These are phyloP conservation scores for Rhododendron simsii DNA, from an alignment of 148 eudicot genomes.

Conservation along the genomic window DNA sequence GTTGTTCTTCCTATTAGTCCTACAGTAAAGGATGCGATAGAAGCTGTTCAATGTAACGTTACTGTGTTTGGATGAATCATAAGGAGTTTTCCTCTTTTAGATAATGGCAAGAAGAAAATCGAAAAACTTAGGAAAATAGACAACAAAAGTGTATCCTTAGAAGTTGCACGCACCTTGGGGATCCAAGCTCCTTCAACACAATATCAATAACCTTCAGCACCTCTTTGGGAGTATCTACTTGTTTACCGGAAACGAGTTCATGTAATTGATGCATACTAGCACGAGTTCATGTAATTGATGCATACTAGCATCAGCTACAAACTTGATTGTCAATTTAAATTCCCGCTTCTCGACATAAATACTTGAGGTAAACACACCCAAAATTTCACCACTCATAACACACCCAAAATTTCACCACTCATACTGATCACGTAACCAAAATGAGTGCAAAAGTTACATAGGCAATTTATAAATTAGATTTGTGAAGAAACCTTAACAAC, in stretches of 20 bases:
- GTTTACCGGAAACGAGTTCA: constrained; percentile 60
- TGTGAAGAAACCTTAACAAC: no score
- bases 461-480: no score
- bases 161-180: constrained; percentile 36
- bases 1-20: no score
- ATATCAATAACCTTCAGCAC: constrained; percentile 60
- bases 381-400: background rate
- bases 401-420: background rate
- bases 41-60: no score
- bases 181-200: constrained; percentile 59
- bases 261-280: constrained; percentile 21
- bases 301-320: no score
- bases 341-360: constrained; percentile 33
- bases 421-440: background rate
- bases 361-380: no score
- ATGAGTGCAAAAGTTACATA: background rate
- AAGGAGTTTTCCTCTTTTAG: no score
- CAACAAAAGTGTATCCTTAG: background rate
- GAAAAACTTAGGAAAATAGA: background rate
- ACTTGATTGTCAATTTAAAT: constrained; percentile 22
- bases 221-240: constrained; percentile 48
- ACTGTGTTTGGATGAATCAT: no score
- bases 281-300: constrained; percentile 33
- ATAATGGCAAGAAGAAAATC: background rate
- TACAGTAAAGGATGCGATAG: no score